These are phyloP conservation scores for Diospyros kaki DNA, from an alignment of 148 eudicot species.

Conservation along the genomic window DNA sequence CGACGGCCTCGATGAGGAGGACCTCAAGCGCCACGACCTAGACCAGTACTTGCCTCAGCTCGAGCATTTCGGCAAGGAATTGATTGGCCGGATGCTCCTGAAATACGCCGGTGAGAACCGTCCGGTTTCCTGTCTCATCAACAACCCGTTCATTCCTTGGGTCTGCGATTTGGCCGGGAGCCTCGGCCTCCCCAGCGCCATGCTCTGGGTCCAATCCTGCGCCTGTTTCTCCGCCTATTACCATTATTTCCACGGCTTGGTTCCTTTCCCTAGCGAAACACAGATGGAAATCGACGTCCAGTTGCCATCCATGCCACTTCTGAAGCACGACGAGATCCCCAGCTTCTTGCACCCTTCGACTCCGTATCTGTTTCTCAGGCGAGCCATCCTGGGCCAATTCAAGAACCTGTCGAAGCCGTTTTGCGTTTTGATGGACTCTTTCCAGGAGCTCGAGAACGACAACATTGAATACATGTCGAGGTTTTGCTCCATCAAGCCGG, in stretches of 20 bases:
- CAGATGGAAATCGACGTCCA: constrained; percentile 50
- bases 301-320: constrained; percentile 50
- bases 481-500: constrained; percentile 45
- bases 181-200: constrained; percentile 46
- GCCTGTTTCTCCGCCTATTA: constrained; percentile 63
- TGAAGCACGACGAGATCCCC: constrained; percentile 68
- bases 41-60: constrained; percentile 47
- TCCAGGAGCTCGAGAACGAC: constrained; percentile 62
- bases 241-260: constrained; percentile 38
- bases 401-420: constrained; percentile 47
- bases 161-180: constrained; percentile 66
- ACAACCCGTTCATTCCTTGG: constrained; percentile 79
- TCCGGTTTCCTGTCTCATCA: constrained; percentile 60
- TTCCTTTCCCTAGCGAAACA: constrained; percentile 51
- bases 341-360: constrained; percentile 63
- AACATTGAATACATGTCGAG: constrained; percentile 39
- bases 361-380: constrained; percentile 43
- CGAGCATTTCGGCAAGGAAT: constrained; percentile 39
- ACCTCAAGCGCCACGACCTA: constrained; percentile 32
- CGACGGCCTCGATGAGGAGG: constrained; percentile 39
- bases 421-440: constrained; percentile 68
- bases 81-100: constrained; percentile 35
- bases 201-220: constrained; percentile 78
- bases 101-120: constrained; percentile 35
- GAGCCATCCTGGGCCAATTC: constrained; percentile 64